A percentile compares a stretch with the other conserved stretches of the same genome.
phyloP scores from a whole-genome alignment of 2,329 filamentous ascomycete species.

The Pezicula carpinea region DNA sequence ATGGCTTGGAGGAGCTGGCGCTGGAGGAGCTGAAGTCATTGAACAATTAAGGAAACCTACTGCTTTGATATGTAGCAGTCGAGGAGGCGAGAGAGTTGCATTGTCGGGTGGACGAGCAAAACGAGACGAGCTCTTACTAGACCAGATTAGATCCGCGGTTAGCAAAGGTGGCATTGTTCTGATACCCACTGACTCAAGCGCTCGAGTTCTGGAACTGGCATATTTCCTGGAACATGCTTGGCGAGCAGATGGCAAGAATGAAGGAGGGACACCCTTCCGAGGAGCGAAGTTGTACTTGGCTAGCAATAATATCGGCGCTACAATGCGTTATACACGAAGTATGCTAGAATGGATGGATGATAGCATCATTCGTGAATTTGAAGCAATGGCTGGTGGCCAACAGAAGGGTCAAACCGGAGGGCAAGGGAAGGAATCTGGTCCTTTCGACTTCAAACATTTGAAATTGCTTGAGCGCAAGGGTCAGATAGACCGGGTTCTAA shows the following conservation, averaged over 20 bases:
- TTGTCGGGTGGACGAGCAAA: constrained; percentile 69
- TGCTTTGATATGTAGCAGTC: constrained; percentile 86
- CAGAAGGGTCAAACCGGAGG: constrained; percentile 39
- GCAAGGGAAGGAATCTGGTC: constrained; percentile 53
- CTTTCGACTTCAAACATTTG: constrained; percentile 86
- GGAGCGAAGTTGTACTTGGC: constrained; percentile 71
- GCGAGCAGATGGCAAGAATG: constrained; percentile 58
- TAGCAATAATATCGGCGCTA: constrained; percentile 79
- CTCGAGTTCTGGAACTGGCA: constrained; percentile 85
- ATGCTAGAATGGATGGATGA: constrained; percentile 99
- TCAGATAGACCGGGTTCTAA: constrained; percentile 69
- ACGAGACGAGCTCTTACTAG: constrained; percentile 79
- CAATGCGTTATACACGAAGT: constrained; percentile 84
- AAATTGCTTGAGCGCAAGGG: constrained; percentile 77
- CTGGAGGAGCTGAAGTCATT: constrained; percentile 82
- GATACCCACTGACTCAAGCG: constrained; percentile 91
- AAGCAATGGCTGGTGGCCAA: constrained; percentile 50
- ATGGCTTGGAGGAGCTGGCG: constrained; percentile 80
- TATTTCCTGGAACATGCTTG: constrained; percentile 92
- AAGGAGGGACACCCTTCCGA: constrained; percentile 44
- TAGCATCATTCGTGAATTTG: constrained; percentile 86
- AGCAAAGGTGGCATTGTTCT: constrained; percentile 83
- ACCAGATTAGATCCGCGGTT: constrained; percentile 75
- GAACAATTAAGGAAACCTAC: constrained; percentile 92
- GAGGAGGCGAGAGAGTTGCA: constrained; percentile 68